Base-by-base conservation (phyloP, 2,329 filamentous ascomycete species). In the Atkinsonella hypoxylon region DNA sequence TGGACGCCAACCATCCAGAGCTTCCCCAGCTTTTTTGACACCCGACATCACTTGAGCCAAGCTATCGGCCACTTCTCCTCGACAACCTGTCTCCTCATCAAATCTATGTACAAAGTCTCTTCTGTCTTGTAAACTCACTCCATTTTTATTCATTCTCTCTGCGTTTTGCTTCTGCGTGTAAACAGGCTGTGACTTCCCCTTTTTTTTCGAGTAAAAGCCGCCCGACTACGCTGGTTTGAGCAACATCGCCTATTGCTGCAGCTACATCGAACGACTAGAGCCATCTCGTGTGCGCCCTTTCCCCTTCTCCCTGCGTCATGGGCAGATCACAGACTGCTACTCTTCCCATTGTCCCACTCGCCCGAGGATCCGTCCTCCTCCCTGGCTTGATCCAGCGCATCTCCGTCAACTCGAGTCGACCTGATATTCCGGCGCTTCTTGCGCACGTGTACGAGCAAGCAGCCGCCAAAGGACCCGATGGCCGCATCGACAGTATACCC, bases 371-470 rank as follows among this genome's bases (percentile, higher is more conserved):
- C 55, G 86, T 96, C 57, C 81, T 97, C 40, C 79, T 95, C 10
- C 93, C 93, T 4, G 89, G 89, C 55, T 82, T 90, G 51, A 82
- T 90, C 47, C 79, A 95, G 59, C 85, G 90, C 59, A 86, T 97
- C 57, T 82, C 88, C 50, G 84, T 96, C 48, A 81, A 84, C 40
- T 83, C 76, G 38, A 76, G 84, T 66, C 87, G 91, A 48, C 82
- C 88, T 57, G 93, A 97, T 67, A 85, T 97, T 57, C 85, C 89
- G 49, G 87, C 91, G 47, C 79, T 97, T 43, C 81, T 98, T 51
- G 87, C 89, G 18, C 83, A 85, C 58, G 80, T 95, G 53, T 91
- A 95, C 68, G 86, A 86, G 61, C 82, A 83, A 58, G 83, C 83
- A 30, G 76, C 85, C 34, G 78, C 80, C 40, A 83, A 82, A 60